phyloP scores from a whole-genome alignment of 2,329 filamentous ascomycete genomes.

The Gremmenia infestans region DNA sequence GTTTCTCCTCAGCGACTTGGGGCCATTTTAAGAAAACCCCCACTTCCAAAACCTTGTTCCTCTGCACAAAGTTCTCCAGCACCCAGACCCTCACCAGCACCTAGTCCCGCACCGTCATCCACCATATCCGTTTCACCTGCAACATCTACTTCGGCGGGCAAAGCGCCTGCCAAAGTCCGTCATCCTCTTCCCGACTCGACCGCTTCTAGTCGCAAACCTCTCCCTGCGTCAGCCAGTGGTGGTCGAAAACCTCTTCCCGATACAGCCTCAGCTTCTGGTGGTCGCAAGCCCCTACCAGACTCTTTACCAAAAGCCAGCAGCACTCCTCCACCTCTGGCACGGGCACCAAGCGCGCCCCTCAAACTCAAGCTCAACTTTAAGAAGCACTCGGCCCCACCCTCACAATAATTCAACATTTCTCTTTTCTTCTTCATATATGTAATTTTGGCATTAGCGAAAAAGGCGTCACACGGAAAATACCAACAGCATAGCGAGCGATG shows the following conservation, averaged over 20 bases:
- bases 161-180: constrained; percentile 9
- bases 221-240: constrained; percentile 7
- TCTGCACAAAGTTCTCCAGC: constrained; percentile 17
- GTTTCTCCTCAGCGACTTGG: constrained; percentile 11
- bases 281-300: constrained; percentile 2
- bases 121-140: constrained; percentile 13
- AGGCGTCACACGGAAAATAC: constrained; percentile 13
- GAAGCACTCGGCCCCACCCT: neutral
- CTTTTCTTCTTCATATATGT: neutral
- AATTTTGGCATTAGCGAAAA: constrained; percentile 26
- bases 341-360: constrained; percentile 1
- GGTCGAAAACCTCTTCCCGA: constrained; percentile 4
- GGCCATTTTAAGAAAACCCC: constrained; percentile 17
- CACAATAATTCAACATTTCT: neutral
- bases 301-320: neutral
- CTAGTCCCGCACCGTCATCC: constrained; percentile 8
- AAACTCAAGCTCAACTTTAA: constrained; percentile 14
- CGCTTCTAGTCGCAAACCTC: constrained; percentile 3
- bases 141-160: constrained; percentile 1
- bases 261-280: neutral
- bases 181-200: constrained; percentile 11
- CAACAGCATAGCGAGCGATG: neutral
- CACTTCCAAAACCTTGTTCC: constrained; percentile 15
- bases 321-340: neutral
- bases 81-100: constrained; percentile 15